A percentile compares a stretch with the other conserved stretches of the same genome.
phyloP scores from a whole-genome alignment of 2,329 filamentous ascomycete genomes.

The Diaporthe destruens region DNA sequence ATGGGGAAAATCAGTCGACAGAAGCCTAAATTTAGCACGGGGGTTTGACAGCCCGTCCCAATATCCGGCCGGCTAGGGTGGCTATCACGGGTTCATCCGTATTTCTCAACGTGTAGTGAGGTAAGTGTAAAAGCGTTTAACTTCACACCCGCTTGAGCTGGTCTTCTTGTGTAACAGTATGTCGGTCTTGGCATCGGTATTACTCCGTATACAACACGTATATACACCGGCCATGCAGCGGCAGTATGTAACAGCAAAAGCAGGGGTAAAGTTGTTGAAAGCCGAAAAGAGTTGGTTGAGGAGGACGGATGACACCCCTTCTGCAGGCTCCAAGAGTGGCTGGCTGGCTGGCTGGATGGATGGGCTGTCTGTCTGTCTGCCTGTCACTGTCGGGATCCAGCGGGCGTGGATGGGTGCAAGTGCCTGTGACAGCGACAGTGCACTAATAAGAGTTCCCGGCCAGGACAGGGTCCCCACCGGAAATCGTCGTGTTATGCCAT shows the following conservation, averaged over 20 bases:
- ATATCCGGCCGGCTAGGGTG: too few species aligned
- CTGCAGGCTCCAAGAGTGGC: slow-evolving; percentile 1
- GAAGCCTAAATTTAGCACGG: neutral
- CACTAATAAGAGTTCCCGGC: neutral
- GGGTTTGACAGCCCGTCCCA: neutral
- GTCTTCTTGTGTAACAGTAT: neutral
- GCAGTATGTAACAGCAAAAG: neutral
- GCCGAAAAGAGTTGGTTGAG: neutral
- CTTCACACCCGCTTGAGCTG: neutral
- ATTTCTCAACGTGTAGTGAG: neutral
- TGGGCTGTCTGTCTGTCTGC: neutral
- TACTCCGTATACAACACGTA: neutral
- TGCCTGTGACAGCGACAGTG: neutral
- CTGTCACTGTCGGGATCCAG: too few species aligned
- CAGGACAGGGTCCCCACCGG: slow-evolving; percentile 5
- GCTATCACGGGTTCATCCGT: neutral
- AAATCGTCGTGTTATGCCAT: slow-evolving; percentile 36
- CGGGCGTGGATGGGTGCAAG: neutral
- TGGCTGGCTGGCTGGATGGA: neutral
- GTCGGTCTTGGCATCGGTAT: neutral
- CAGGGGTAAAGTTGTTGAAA: neutral
- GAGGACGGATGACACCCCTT: neutral
- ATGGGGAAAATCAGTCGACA: neutral
- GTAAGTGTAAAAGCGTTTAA: neutral
- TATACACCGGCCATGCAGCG: neutral